Evolutionary conservation across 805 yeast species (phyloP).

Genomic region (Starmerella stigmatis): DNA sequence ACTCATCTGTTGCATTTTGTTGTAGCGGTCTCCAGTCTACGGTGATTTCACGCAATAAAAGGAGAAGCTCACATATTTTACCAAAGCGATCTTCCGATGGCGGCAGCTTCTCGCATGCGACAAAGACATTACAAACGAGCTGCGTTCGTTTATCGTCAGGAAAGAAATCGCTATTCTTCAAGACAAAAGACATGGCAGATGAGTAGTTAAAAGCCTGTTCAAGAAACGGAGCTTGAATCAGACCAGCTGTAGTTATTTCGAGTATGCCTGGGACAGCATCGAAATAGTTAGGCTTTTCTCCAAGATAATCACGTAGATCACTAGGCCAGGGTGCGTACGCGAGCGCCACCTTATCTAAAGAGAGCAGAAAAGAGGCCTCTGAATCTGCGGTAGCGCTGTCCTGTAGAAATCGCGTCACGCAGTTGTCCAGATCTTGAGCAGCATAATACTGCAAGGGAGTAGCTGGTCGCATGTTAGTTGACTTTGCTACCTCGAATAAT

Average conservation of each 20-base stretch:
- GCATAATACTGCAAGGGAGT: neutral
- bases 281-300: neutral
- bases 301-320: neutral
- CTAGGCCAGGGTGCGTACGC: neutral
- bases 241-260: neutral
- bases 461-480: neutral
- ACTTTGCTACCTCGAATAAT: neutral
- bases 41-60: neutral
- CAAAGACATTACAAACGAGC: neutral
- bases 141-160: neutral
- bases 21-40: neutral
- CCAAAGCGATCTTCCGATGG: neutral
- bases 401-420: neutral
- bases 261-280: neutral
- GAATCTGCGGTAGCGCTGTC: neutral
- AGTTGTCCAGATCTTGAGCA: neutral
- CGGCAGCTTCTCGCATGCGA: neutral
- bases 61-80: neutral
- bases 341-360: conserved; percentile 1
- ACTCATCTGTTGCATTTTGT: neutral
- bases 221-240: neutral
- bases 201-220: neutral
- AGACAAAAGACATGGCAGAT: neutral
- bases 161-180: neutral
- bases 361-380: neutral